phyloP scores from a whole-genome alignment of 2,329 filamentous ascomycete genomes.

The Colletotrichum higginsianum region DNA sequence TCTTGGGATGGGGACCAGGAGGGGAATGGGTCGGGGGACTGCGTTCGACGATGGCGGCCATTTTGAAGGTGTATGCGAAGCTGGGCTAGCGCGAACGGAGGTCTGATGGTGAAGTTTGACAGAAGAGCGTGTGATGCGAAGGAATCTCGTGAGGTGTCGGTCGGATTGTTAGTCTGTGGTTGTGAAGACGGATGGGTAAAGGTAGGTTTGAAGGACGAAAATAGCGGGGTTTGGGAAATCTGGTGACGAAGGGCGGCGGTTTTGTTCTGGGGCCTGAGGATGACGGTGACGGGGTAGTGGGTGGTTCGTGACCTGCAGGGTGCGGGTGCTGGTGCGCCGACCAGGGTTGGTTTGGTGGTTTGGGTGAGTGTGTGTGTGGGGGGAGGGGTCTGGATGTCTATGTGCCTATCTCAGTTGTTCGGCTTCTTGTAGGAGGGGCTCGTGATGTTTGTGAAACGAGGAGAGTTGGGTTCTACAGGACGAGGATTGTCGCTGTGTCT shows the following conservation, averaged over 20 bases:
- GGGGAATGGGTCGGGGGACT: slow-evolving; percentile 59
- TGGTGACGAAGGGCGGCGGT: slow-evolving; percentile 37
- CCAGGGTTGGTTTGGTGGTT: slow-evolving; percentile 10
- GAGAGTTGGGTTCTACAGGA: slow-evolving; percentile 3
- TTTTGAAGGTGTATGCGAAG: slow-evolving; percentile 47
- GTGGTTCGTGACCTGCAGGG: slow-evolving; percentile 42
- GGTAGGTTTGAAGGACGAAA: slow-evolving; percentile 14
- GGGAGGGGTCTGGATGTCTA: background rate
- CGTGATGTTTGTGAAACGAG: slow-evolving; percentile 41
- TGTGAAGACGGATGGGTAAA: background rate
- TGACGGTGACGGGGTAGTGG: background rate
- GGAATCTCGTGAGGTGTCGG: slow-evolving; percentile 31
- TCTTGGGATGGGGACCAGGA: slow-evolving; percentile 57
- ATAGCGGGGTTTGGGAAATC: slow-evolving; percentile 39
- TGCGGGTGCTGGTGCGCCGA: slow-evolving; percentile 33
- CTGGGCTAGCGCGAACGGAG: background rate
- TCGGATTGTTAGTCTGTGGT: slow-evolving; percentile 1
- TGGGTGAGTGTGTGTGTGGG: background rate
- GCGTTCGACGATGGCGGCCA: slow-evolving; percentile 58
- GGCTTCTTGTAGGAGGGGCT: slow-evolving; percentile 15
- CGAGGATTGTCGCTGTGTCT: slow-evolving; percentile 1
- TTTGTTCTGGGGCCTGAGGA: slow-evolving; percentile 24
- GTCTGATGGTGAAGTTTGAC: background rate
- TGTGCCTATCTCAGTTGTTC: background rate
- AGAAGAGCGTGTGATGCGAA: slow-evolving; percentile 33